phyloP scores from a whole-genome alignment of 2,329 filamentous ascomycete genomes.

The Didymella exigua region DNA sequence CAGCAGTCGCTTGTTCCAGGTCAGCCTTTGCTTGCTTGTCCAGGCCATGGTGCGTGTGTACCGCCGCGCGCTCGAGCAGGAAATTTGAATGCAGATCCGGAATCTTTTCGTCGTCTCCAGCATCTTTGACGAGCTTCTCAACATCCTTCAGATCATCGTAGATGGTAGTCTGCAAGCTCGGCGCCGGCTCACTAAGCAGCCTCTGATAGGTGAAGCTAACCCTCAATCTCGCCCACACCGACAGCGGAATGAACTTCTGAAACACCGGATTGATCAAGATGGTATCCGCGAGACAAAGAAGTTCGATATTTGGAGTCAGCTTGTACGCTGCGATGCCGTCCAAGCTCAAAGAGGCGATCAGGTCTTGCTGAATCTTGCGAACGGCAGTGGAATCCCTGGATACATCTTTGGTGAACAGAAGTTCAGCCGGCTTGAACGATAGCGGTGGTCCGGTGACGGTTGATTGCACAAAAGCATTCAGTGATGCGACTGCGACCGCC shows the following conservation, averaged over 20 bases:
- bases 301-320: slow-evolving; percentile 80
- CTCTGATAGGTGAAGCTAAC: slow-evolving; percentile 75
- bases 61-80: slow-evolving; percentile 79
- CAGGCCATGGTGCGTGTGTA: slow-evolving; percentile 82
- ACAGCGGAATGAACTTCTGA: slow-evolving; percentile 52
- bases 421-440: slow-evolving; percentile 58
- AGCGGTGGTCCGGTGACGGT: slow-evolving; percentile 88
- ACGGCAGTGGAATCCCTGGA: slow-evolving; percentile 45
- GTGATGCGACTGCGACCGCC: slow-evolving; percentile 68
- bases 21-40: slow-evolving; percentile 76
- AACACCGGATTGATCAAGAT: slow-evolving; percentile 58
- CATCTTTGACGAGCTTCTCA: slow-evolving; percentile 49
- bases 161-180: slow-evolving; percentile 64
- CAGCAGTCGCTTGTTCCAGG: slow-evolving; percentile 68
- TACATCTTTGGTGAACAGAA: slow-evolving; percentile 57
- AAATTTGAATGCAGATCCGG: slow-evolving; percentile 63
- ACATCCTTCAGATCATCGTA: slow-evolving; percentile 65
- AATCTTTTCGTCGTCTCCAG: slow-evolving; percentile 25
- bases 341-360: slow-evolving; percentile 72
- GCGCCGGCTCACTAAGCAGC: slow-evolving; percentile 66
- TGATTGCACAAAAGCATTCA: slow-evolving; percentile 81
- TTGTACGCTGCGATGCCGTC: slow-evolving; percentile 89
- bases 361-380: slow-evolving; percentile 55
- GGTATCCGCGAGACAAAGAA: slow-evolving; percentile 77
- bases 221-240: slow-evolving; percentile 70